These are phyloP conservation scores for Penicillium sp. DNA, from an alignment of 2,329 filamentous ascomycete species.

Conservation along the genomic window DNA sequence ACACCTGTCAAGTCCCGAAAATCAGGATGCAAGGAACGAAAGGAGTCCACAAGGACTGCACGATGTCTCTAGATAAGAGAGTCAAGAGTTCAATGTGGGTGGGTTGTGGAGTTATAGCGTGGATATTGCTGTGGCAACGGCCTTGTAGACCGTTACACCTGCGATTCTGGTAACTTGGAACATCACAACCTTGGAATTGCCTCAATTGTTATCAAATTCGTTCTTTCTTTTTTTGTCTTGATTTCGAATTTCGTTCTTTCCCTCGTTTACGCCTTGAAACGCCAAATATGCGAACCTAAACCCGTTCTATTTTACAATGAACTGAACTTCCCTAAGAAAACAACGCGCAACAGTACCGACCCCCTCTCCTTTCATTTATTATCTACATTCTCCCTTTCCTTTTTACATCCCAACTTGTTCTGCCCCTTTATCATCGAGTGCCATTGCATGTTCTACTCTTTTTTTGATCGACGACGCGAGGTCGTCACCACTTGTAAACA, in stretches of 20 bases:
- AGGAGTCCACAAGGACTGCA: too few species aligned
- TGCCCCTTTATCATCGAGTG: conserved; percentile 18
- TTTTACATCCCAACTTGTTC: conserved; percentile 7
- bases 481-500: conserved; percentile 41
- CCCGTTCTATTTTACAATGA: conserved; percentile 1
- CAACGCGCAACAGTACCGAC: conserved; percentile 24
- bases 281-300: conserved; percentile 1
- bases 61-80: neutral
- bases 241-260: neutral
- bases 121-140: conserved; percentile 34
- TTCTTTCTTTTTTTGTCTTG: conserved; percentile 7
- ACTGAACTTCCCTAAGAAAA: conserved; percentile 13
- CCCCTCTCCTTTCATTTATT: conserved; percentile 14
- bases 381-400: conserved; percentile 6
- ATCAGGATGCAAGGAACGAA: too few species aligned
- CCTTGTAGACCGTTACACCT: neutral
- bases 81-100: neutral
- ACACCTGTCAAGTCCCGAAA: too few species aligned
- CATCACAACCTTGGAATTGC: neutral
- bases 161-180: neutral
- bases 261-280: conserved; percentile 6
- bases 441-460: conserved; percentile 43
- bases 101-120: neutral
- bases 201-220: neutral
- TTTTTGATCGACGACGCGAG: conserved; percentile 41